Percentiles rank a stretch among this genome's conserved stretches.
Conservation (phyloP, 129 eudicot genomes). For the Smallanthus sonchifolius region DNA sequence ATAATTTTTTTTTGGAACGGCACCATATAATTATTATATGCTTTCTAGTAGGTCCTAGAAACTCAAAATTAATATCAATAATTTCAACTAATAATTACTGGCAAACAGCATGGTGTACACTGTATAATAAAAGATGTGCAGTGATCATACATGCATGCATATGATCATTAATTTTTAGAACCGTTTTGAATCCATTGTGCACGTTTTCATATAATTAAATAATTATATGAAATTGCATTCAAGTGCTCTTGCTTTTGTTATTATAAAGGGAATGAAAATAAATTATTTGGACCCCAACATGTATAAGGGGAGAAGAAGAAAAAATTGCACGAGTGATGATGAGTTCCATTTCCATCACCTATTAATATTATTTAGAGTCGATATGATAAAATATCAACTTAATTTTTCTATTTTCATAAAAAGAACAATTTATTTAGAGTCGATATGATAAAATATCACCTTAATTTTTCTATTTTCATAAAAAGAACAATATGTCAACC, state of each 20-base stretch:
- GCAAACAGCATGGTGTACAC: neutral
- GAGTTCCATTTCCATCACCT: neutral
- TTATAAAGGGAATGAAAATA: neutral
- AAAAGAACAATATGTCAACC: no score
- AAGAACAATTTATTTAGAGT: neutral
- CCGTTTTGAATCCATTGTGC: neutral
- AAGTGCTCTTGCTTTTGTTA: slow-evolving; percentile 2
- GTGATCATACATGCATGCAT: neutral
- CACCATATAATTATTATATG: neutral
- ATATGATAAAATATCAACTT: neutral
- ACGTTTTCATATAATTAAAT: neutral
- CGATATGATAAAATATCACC: neutral
- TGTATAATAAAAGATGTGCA: neutral
- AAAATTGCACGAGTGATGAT: slow-evolving; percentile 11
- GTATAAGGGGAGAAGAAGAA: neutral
- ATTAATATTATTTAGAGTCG: neutral
- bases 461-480: no score
- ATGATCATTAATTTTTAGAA: neutral
- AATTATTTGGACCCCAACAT: slow-evolving; percentile 1
- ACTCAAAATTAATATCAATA: neutral
- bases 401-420: no score
- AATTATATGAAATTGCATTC: slow-evolving; percentile 2
- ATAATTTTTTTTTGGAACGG: no score
- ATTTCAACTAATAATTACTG: neutral
- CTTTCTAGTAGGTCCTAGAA: neutral